Evolutionary conservation across 805 yeast genomes (phyloP), one percentile per base, ranked within the genome.

Genomic region (Barnettozyma californica): DNA sequence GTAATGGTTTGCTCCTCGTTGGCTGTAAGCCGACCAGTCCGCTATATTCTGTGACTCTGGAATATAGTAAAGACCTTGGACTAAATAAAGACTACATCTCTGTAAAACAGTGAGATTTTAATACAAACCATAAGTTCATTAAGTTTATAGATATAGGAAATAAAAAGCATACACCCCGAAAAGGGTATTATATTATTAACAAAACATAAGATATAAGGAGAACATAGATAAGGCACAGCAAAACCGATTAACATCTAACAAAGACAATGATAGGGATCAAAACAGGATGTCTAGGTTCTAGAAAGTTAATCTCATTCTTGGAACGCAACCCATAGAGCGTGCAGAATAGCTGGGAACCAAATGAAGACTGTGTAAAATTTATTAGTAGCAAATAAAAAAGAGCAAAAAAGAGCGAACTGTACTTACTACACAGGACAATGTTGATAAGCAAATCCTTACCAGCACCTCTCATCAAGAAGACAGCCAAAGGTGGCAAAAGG

Each of bases 321-420:
- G 25, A 57, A 41, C 23, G 80, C 87, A 61, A 83, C 69, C 68
- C 80, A 85, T 56, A 83, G 65, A 46, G 92, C 92, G 63, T 84
- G 88, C 56, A 85, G 68, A 68, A 84, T 84, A 70, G 83, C 91
- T 61, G 94, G 94, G 83, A 85, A 83, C 81, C 83, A 81, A 55
- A 73, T 67, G 64, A 77, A 82, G 53, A 67, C 67, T 52, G 57
- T 5, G 25, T 13, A 3, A 5, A 14, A 4, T 50, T n/a, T 43
- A 59, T 59, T 18, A 34, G 39, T 42, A 34, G 47, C 41, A 18
- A 14, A 7, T 9, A n/a, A n/a, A n/a, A 35, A 21, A 13, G 5
- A 5, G 35, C 27, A 19, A 41, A 41, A 19, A 26, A 26, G 29
- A 20, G 14, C 34, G 11, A 10, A 13, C 34, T n/a, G 40, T 55